Percentiles rank a stretch among this genome's conserved stretches.
Evolutionary conservation across 148 eudicot species (phyloP).

Genomic region (Silene uniflora): DNA sequence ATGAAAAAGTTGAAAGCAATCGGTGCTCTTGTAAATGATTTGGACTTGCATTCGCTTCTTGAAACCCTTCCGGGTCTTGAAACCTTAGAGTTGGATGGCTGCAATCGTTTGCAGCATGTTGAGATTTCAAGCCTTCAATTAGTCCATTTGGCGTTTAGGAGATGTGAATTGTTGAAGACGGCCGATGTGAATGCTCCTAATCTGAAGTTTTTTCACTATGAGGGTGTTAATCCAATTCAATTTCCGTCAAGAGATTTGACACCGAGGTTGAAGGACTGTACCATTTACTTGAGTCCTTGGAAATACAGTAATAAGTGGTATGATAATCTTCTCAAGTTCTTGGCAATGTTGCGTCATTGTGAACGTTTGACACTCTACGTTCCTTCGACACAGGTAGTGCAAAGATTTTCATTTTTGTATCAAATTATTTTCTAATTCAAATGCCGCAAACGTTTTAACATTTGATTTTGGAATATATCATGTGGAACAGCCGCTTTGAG

Average conservation of each 20-base stretch:
- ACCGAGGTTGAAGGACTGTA: background rate
- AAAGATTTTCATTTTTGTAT: background rate
- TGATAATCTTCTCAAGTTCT: background rate
- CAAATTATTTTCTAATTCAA: too few relatives aligned
- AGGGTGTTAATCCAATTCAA: background rate
- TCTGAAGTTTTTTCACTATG: slow-evolving; percentile 2
- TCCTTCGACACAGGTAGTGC: slow-evolving; percentile 1
- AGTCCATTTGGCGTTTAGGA: background rate
- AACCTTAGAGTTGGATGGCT: background rate
- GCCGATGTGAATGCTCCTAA: slow-evolving; percentile 12
- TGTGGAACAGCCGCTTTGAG: too few relatives aligned
- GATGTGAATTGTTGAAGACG: background rate
- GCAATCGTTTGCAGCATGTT: background rate
- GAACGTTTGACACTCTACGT: background rate
- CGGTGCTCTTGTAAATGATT: background rate
- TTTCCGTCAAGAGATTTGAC: background rate
- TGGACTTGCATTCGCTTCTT: background rate
- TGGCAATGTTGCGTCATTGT: slow-evolving; percentile 13
- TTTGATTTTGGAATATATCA: too few relatives aligned
- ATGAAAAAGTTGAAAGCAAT: background rate
- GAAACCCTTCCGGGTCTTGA: background rate
- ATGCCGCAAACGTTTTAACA: too few relatives aligned
- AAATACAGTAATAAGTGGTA: background rate
- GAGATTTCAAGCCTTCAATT: background rate
- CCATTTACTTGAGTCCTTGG: slow-evolving; percentile 5